These are phyloP conservation scores for Pythium brassicae DNA, from an alignment of 352 stramenopile species.

Conservation along the genomic window DNA sequence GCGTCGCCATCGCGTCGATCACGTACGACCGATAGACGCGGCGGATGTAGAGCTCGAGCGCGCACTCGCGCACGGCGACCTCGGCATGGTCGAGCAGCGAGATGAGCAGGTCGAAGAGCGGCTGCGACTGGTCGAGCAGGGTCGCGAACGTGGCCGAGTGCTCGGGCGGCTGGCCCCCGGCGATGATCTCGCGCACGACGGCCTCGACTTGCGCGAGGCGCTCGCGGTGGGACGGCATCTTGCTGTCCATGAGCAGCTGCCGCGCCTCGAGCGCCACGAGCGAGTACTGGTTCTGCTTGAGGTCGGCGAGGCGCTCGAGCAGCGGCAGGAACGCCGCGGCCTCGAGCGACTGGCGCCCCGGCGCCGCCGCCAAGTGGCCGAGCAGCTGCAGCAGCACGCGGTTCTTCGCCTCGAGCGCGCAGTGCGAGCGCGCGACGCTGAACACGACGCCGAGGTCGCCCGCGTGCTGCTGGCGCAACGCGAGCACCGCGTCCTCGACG, in stretches of 20 bases:
- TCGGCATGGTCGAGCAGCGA: conserved; percentile 74
- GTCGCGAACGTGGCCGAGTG: conserved; percentile 50
- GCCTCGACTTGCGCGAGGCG: conserved; percentile 78
- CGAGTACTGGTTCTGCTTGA: conserved; percentile 91
- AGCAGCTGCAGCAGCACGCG: conserved; percentile 78
- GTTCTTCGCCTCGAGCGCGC: conserved; percentile 85
- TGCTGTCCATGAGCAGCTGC: conserved; percentile 96
- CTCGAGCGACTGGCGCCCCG: conserved; percentile 52
- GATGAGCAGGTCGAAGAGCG: conserved; percentile 83
- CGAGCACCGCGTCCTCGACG: conserved; percentile 77
- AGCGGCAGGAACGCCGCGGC: conserved; percentile 70
- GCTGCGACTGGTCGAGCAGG: conserved; percentile 80
- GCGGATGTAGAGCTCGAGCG: conserved; percentile 79
- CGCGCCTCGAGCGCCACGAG: conserved; percentile 92
- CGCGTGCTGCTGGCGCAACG: conserved; percentile 89
- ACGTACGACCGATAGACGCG: conserved; percentile 86
- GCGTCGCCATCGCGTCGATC: conserved; percentile 82
- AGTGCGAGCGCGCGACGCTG: conserved; percentile 89
- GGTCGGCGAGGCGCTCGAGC: conserved; percentile 82
- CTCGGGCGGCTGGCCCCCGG: conserved; percentile 37
- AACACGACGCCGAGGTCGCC: conserved; percentile 82
- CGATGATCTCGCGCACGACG: conserved; percentile 66
- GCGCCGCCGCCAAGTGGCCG: conserved; percentile 41
- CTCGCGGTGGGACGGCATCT: conserved; percentile 94
- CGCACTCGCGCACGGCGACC: conserved; percentile 55